These are phyloP conservation scores for Cardamine chenopodiifolia DNA, from an alignment of 345 rosid genomes.

Conservation along the genomic window DNA sequence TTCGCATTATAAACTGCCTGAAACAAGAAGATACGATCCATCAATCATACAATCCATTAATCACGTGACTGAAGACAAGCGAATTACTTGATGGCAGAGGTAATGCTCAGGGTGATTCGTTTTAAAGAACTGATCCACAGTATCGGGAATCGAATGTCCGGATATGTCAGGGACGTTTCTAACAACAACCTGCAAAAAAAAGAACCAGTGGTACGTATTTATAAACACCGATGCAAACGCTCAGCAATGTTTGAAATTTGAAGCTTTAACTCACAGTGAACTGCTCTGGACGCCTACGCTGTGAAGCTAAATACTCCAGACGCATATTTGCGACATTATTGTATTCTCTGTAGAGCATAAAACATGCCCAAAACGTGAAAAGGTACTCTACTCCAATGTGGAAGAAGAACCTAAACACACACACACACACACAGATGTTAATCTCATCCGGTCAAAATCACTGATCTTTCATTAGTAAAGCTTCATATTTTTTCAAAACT, in stretches of 20 bases:
- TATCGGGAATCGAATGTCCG: slow-evolving; percentile 58
- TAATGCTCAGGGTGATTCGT: slow-evolving; percentile 86
- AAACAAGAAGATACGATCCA: slow-evolving; percentile 26
- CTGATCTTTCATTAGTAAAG: not conserved
- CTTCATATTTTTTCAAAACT: not conserved
- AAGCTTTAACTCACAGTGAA: slow-evolving; percentile 73
- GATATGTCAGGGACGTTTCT: slow-evolving; percentile 78
- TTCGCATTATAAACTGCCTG: slow-evolving; percentile 91
- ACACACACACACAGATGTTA: slow-evolving; percentile 4
- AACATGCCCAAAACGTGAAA: slow-evolving; percentile 89
- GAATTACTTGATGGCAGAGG: slow-evolving; percentile 81
- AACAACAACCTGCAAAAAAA: slow-evolving; percentile 68
- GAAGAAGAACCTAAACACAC: slow-evolving; percentile 68
- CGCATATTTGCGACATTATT: slow-evolving; percentile 76
- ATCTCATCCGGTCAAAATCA: not conserved
- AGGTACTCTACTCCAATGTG: slow-evolving; percentile 83
- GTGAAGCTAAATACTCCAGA: slow-evolving; percentile 77
- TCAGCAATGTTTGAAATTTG: not conserved
- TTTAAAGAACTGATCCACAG: slow-evolving; percentile 76
- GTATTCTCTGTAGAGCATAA: slow-evolving; percentile 91
- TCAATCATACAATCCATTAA: slow-evolving; percentile 6
- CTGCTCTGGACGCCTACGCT: slow-evolving; percentile 78
- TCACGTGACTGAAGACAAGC: not conserved
- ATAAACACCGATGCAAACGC: not conserved
- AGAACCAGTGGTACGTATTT: not conserved